phyloP scores from a whole-genome alignment of 345 rosid species.

The Cardiospermum halicacabum region DNA sequence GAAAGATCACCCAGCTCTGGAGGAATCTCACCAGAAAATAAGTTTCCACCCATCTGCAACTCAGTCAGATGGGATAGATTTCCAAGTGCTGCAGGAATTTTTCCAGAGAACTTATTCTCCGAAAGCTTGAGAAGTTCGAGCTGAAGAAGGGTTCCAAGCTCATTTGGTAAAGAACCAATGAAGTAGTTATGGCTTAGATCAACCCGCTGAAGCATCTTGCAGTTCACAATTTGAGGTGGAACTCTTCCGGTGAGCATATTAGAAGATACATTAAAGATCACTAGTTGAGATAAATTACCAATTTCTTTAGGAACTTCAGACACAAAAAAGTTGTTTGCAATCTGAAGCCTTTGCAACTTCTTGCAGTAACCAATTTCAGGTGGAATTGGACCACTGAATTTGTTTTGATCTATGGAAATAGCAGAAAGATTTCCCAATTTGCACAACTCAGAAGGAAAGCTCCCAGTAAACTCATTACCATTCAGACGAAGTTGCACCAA shows the following conservation, averaged over 20 bases:
- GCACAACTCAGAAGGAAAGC: constrained; percentile 78
- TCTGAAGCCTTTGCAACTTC: constrained; percentile 70
- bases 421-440: constrained; percentile 66
- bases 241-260: constrained; percentile 62
- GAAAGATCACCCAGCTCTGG: constrained; percentile 70
- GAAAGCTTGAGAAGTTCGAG: constrained; percentile 86
- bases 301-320: constrained; percentile 66
- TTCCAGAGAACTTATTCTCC: constrained; percentile 72
- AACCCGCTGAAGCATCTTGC: constrained; percentile 84
- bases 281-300: constrained; percentile 69
- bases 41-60: constrained; percentile 91
- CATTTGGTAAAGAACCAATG: constrained; percentile 53
- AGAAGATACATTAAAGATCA: constrained; percentile 73
- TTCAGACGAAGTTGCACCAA: constrained; percentile 66
- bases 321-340: constrained; percentile 62
- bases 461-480: constrained; percentile 63
- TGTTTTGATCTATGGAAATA: constrained; percentile 72
- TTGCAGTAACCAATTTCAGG: constrained; percentile 60
- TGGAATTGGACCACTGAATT: constrained; percentile 69
- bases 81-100: constrained; percentile 65
- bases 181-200: constrained; percentile 76
- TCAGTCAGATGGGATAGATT: constrained; percentile 70
- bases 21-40: constrained; percentile 71
- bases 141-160: constrained; percentile 68
- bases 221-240: constrained; percentile 64